Evolutionary conservation across 257 asterid genomes (phyloP).

Genomic region (Jacaranda copaia): DNA sequence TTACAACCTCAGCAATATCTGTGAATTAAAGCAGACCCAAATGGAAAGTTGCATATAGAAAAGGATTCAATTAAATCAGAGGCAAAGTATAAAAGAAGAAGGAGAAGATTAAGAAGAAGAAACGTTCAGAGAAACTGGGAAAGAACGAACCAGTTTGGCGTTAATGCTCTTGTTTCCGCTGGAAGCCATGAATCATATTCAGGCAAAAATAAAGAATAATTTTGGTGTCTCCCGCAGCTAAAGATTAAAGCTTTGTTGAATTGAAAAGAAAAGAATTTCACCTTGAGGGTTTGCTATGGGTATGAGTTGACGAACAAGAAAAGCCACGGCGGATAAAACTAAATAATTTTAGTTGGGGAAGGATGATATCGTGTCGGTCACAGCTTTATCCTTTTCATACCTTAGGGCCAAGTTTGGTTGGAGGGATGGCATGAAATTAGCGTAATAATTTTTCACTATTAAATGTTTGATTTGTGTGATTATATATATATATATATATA

Average conservation of each 20-base stretch:
- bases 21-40: slow-evolving; percentile 24
- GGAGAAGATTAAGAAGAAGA: too few relatives aligned
- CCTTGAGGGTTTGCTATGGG: slow-evolving; percentile 20
- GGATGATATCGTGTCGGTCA: too few relatives aligned
- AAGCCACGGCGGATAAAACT: too few relatives aligned
- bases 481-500: too few relatives aligned
- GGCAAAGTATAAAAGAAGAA: background rate
- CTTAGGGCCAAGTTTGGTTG: too few relatives aligned
- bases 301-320: slow-evolving; percentile 16
- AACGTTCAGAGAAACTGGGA: background rate
- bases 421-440: too few relatives aligned
- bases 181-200: slow-evolving; percentile 56
- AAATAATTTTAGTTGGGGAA: too few relatives aligned
- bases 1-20: background rate
- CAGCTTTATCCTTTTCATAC: too few relatives aligned
- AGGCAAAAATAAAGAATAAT: slow-evolving; percentile 14
- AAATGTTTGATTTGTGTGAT: too few relatives aligned
- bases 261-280: background rate
- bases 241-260: slow-evolving; percentile 12
- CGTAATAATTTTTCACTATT: too few relatives aligned
- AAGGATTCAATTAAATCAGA: background rate
- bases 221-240: slow-evolving; percentile 12
- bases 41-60: slow-evolving; percentile 7
- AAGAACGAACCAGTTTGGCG: slow-evolving; percentile 66
- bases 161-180: slow-evolving; percentile 74